These are phyloP conservation scores for Delonix regia DNA, from an alignment of 306 rosid genomes.

Conservation along the genomic window DNA sequence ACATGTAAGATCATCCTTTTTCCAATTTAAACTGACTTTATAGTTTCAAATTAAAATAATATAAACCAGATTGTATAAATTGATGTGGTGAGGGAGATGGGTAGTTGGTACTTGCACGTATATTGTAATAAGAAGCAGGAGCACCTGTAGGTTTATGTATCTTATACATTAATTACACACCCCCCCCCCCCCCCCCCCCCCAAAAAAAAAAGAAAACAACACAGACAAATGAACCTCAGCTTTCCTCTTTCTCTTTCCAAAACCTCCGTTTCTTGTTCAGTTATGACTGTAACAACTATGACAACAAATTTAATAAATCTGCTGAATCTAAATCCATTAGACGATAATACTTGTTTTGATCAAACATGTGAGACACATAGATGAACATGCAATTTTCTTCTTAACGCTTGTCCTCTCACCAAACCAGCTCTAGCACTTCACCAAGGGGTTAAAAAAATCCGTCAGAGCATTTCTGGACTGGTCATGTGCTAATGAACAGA, in stretches of 20 bases:
- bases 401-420: neutral
- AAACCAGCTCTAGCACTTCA: neutral
- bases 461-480: neutral
- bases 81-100: constrained; percentile 20
- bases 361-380: neutral
- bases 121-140: neutral
- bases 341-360: constrained; percentile 24
- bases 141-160: neutral
- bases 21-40: constrained; percentile 21
- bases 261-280: neutral
- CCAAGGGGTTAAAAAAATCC: neutral
- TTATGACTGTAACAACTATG: neutral
- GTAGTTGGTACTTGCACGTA: neutral
- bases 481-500: neutral
- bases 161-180: neutral
- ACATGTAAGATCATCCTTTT: neutral
- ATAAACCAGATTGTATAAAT: constrained; percentile 30
- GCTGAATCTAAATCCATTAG: constrained; percentile 7
- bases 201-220: neutral
- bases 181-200: neutral
- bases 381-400: neutral
- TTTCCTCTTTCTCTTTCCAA: neutral
- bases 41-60: neutral
- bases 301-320: neutral
- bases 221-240: neutral